Base-by-base conservation (phyloP, 257 asterid species). In the Vinca minor region DNA sequence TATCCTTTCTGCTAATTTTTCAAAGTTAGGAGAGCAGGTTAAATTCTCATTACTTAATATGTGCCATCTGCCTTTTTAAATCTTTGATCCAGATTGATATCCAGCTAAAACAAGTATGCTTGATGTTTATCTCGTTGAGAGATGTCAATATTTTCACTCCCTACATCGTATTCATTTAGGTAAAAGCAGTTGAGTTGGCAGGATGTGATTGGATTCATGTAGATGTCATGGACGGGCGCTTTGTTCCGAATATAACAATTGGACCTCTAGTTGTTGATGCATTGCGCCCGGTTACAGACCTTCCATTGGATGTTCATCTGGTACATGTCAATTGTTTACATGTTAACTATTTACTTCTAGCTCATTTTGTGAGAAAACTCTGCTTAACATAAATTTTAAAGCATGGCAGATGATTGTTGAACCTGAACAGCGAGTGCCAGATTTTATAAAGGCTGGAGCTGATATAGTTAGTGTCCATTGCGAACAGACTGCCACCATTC, bases 131-230 rank as follows among this genome's bases (percentile, higher is more conserved):
- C 29, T 18, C 31, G 8, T 64, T 71, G 45, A 45, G 48, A n/a
- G 58, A 63, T 42, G 41, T 46, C 15, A 23, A 34, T 66, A 17
- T 5, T 52, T 69, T 74, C 34, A 57, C 70, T 49, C 62, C 54
- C 62, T 46, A 46, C 39, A 18, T 77, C 49, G 45, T 70, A 39
- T 52, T 59, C 65, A 55, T 79, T 61, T 74, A 93, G 99, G 92
- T 93, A 49, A 93, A 93, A 86, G 99, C 99, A 52, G 87, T 93
- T 15, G 99, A 93, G 84, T 55, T 77, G 82, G 99, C 99, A 7
- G 97, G 99, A 62, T 93, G 99, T 50, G 99, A 93, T 71, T 93
- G 99, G 99, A 93, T 93, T 79, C 99, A 93, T 70, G 96, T 93
- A 66, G 99, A 93, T 79, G 99, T 93, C 73, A 93, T 93, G 99